Conservation (phyloP, 2,329 filamentous ascomycete species). For the Daldinia eschscholtzii region DNA sequence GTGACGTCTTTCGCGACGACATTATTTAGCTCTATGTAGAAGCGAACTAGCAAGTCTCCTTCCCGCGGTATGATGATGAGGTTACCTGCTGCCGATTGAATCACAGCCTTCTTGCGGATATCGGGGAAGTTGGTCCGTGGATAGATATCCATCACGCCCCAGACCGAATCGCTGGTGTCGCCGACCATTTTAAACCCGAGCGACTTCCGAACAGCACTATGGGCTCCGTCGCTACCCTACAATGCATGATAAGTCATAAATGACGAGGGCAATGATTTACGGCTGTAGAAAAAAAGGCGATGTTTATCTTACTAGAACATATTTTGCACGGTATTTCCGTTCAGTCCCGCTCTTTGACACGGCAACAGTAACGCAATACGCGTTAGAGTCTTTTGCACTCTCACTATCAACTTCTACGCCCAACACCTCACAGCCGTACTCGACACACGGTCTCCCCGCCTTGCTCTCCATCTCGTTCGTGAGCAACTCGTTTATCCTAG, state of each 20-base stretch:
- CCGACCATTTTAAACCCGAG: constrained; percentile 69
- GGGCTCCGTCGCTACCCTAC: constrained; percentile 62
- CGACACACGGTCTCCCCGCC: constrained; percentile 58
- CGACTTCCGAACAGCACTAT: constrained; percentile 63
- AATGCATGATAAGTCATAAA: constrained; percentile 1
- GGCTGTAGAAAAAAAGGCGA: neutral
- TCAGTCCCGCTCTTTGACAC: constrained; percentile 57
- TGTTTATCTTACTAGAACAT: constrained; percentile 61
- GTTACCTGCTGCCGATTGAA: constrained; percentile 67
- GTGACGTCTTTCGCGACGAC: constrained; percentile 65
- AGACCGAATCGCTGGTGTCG: constrained; percentile 48
- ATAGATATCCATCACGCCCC: constrained; percentile 63
- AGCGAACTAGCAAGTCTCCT: constrained; percentile 67
- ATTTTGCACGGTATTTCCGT: constrained; percentile 61
- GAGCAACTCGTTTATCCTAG: constrained; percentile 66
- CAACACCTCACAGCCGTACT: constrained; percentile 67
- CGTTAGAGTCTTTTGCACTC: constrained; percentile 52
- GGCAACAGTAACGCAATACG: constrained; percentile 60
- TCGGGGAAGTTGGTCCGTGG: constrained; percentile 71
- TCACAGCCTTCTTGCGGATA: constrained; percentile 67
- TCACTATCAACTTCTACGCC: constrained; percentile 63
- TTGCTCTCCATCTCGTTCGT: constrained; percentile 62
- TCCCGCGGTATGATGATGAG: constrained; percentile 74
- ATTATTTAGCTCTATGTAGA: constrained; percentile 71
- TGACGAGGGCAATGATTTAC: neutral